Evolutionary conservation across 768 basidiomycete genomes (phyloP), one percentile per base, ranked within the genome.

Genomic region (Serendipita sp.): DNA sequence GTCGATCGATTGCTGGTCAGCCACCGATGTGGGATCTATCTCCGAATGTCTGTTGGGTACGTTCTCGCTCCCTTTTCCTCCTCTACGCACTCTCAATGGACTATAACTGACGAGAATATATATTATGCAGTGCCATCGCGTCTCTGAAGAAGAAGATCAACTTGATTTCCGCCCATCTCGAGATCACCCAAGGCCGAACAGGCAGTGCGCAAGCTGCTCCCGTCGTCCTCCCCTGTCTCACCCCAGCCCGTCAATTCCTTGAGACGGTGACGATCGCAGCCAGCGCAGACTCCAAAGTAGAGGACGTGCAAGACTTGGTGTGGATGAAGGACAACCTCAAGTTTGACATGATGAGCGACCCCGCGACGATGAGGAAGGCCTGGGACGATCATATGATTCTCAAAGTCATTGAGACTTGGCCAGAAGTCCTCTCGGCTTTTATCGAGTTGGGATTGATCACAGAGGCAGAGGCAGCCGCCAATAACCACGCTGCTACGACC

Each of bases 291-390:
- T n/a, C 53, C 22, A 58, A 58, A 34, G 24, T 33, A 9, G 53
- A 58, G n/a, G 53, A 58, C 53, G 17, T 58, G 22, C 53, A 58
- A 33, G 53, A 58, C n/a, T 31, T 58, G 17, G n/a, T 28, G 13
- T 58, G 53, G 53, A 58, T 58, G 53, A 58, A 58, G 53, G 53
- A 58, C 17, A 58, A 58, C n/a, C 53, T 58, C 53, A 17, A 28
- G 2, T 13, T 58, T 13, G 53, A 58, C 28, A 58, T 58, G 53
- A 58, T 58, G 17, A 58, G n/a, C 53, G 53, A 58, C n/a, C 53
- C 53, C 11, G 11, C 53, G 22, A 58, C 53, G 24, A 22, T 58
- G 22, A 58, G 28, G 53, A 58, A 58, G 53, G 28, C 53, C 17
- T 58, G 53, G 53, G 53, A 58, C 0, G 53, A 58, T 33, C 17